phyloP scores from a whole-genome alignment of 169 alveolate genomes.

The Plasmodium cynomolgi region DNA sequence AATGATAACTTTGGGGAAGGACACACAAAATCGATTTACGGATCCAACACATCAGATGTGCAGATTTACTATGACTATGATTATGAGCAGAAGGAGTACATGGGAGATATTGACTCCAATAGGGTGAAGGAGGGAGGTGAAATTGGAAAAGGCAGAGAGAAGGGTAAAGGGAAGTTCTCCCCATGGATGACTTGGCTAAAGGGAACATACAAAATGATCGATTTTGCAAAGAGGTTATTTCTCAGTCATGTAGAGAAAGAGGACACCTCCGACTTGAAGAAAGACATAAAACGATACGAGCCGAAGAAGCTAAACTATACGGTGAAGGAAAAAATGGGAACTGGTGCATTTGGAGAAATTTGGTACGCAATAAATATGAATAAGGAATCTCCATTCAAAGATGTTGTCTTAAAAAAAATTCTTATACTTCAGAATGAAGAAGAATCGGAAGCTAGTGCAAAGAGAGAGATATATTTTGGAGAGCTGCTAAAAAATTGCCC shows the following conservation, averaged over 20 bases:
- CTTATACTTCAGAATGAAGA: constrained; percentile 37
- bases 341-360: constrained; percentile 60
- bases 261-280: neutral
- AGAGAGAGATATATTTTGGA: constrained; percentile 70
- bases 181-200: neutral
- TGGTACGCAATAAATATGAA: constrained; percentile 67
- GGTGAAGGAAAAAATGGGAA: constrained; percentile 33
- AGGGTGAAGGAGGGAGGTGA: neutral
- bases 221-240: constrained; percentile 29
- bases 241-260: neutral
- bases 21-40: neutral
- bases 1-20: neutral
- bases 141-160: neutral
- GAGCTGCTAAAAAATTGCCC: constrained; percentile 39
- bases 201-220: constrained; percentile 34
- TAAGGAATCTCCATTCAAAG: neutral
- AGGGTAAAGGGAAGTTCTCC: neutral
- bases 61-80: constrained; percentile 56
- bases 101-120: neutral
- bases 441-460: constrained; percentile 44
- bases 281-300: neutral
- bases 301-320: constrained; percentile 36
- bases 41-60: neutral
- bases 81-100: neutral
- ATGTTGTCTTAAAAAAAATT: constrained; percentile 56